Percentiles rank a stretch among this genome's conserved stretches.
These are phyloP conservation scores for Suillus luteus DNA, from an alignment of 768 basidiomycete genomes.

Conservation along the genomic window DNA sequence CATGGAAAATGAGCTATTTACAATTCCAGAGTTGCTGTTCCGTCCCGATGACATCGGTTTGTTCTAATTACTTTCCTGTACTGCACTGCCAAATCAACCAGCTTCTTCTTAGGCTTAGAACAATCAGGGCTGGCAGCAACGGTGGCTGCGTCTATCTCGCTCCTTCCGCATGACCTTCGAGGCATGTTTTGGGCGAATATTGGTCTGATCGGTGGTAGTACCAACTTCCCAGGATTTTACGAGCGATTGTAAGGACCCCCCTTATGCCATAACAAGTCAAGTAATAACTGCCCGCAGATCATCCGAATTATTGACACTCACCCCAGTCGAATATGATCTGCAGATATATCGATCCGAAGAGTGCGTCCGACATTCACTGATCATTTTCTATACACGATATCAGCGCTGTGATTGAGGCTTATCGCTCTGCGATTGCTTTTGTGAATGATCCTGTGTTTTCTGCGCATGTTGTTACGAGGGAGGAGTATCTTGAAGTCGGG, in stretches of 20 bases:
- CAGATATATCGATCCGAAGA: slow-evolving; percentile 68
- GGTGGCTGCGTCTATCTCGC: slow-evolving; percentile 73
- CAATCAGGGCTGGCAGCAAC: slow-evolving; percentile 80
- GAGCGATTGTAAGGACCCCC: slow-evolving; percentile 64
- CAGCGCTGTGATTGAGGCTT: slow-evolving; percentile 70
- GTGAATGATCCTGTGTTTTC: slow-evolving; percentile 53
- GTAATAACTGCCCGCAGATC: slow-evolving; percentile 45
- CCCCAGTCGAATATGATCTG: slow-evolving; percentile 81
- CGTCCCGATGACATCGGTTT: slow-evolving; percentile 86
- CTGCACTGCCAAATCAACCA: slow-evolving; percentile 13
- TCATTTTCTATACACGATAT: background rate
- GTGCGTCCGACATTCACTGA: slow-evolving; percentile 49
- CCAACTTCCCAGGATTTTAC: slow-evolving; percentile 72
- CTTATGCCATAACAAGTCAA: background rate
- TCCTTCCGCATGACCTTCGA: slow-evolving; percentile 77
- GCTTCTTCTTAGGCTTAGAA: slow-evolving; percentile 56
- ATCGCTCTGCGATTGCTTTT: slow-evolving; percentile 61
- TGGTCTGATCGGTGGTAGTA: slow-evolving; percentile 83
- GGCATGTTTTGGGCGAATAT: slow-evolving; percentile 98
- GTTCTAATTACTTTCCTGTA: slow-evolving; percentile 26
- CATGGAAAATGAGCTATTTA: slow-evolving; percentile 92
- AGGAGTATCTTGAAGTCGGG: slow-evolving; percentile 86
- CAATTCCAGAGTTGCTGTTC: slow-evolving; percentile 92
- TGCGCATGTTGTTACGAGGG: slow-evolving; percentile 63
- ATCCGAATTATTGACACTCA: slow-evolving; percentile 74